Percentiles rank a stretch among this genome's conserved stretches.
Evolutionary conservation across 176 grass and related monocot species (phyloP).

Genomic region (Puccinellia tenuiflora): DNA sequence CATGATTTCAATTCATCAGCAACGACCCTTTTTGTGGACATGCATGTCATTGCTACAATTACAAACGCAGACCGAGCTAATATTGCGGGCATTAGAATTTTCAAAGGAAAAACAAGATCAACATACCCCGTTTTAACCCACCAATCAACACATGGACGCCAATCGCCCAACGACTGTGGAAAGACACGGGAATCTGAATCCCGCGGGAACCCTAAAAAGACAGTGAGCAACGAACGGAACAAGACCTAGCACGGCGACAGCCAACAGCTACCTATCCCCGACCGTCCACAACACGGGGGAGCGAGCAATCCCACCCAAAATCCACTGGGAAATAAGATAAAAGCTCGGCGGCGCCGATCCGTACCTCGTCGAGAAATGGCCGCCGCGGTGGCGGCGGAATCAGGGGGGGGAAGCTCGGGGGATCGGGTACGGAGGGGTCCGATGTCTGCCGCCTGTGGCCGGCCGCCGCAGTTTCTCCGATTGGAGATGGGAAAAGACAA

Average conservation of each 20-base stretch:
- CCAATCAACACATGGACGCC: background rate
- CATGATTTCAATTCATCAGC: background rate
- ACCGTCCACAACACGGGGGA: background rate
- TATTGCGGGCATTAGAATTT: background rate
- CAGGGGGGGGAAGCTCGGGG: background rate
- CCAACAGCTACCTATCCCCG: background rate
- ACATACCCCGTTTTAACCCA: background rate
- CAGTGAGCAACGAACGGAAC: background rate
- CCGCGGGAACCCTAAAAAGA: background rate
- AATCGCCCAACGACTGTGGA: background rate
- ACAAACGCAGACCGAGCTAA: background rate
- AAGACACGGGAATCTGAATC: background rate
- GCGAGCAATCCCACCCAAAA: background rate
- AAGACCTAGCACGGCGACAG: background rate
- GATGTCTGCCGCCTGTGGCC: background rate
- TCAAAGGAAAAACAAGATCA: background rate
- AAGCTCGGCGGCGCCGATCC: background rate
- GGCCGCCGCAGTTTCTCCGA: background rate
- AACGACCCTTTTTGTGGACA: background rate
- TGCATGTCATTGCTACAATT: background rate
- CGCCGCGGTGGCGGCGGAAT: background rate
- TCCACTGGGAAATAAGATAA: background rate
- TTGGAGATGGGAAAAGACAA: background rate
- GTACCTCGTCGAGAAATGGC: constrained; percentile 8
- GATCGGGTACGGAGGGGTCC: background rate